These are phyloP conservation scores for Dicorynia guianensis DNA, from an alignment of 306 rosid species.

Conservation along the genomic window DNA sequence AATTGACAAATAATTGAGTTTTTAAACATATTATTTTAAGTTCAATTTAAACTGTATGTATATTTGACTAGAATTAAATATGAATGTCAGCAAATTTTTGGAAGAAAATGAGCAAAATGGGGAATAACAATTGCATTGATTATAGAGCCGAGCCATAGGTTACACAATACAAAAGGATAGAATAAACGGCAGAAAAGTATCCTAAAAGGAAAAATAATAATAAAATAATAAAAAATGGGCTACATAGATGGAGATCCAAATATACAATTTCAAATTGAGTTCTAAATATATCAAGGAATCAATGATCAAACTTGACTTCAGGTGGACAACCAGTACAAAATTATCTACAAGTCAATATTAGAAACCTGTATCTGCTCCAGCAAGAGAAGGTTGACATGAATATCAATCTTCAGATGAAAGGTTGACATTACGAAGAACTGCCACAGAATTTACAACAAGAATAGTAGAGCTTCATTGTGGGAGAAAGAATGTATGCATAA, in stretches of 20 bases:
- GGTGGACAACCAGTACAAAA: conserved; percentile 42
- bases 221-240: conserved; percentile 43
- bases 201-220: conserved; percentile 22
- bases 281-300: conserved; percentile 37
- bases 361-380: conserved; percentile 27
- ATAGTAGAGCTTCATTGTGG: conserved; percentile 4
- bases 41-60: no score
- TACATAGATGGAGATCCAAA: conserved; percentile 49
- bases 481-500: background rate
- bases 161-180: conserved; percentile 12
- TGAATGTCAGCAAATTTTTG: background rate
- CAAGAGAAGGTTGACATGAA: conserved; percentile 23
- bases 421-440: conserved; percentile 40
- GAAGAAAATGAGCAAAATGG: background rate
- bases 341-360: conserved; percentile 38
- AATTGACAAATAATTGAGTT: no score
- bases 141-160: background rate
- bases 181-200: background rate
- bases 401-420: conserved; percentile 44
- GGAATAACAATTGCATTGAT: background rate
- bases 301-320: conserved; percentile 35
- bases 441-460: conserved; percentile 39
- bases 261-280: conserved; percentile 38
- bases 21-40: no score
- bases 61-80: background rate